Percentiles rank a stretch among this genome's conserved stretches.
phyloP scores from a whole-genome alignment of 768 basidiomycete genomes.

The Roridomyces roridus region DNA sequence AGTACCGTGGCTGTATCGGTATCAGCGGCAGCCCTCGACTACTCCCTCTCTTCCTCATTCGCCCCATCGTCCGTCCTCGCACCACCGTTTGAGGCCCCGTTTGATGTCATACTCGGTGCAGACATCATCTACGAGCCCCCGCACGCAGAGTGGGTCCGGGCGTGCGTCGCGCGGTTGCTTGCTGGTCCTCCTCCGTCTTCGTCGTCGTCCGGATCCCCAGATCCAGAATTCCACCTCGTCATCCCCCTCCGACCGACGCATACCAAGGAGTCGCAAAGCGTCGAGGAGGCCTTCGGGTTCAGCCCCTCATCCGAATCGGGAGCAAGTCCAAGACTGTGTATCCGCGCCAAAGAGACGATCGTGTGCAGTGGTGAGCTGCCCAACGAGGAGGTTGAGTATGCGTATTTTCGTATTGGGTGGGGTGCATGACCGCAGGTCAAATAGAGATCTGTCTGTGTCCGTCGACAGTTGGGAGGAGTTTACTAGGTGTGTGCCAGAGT shows the following conservation, averaged over 20 bases:
- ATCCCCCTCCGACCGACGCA: slow-evolving; percentile 14
- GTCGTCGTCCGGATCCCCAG: slow-evolving; percentile 9
- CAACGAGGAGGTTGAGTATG: slow-evolving; percentile 67
- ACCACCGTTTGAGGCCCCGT: slow-evolving; percentile 45
- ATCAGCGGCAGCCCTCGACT: slow-evolving; percentile 57
- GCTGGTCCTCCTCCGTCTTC: not conserved
- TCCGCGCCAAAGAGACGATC: slow-evolving; percentile 60
- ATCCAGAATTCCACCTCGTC: slow-evolving; percentile 13
- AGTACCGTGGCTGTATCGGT: not conserved
- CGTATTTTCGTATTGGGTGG: slow-evolving; percentile 80
- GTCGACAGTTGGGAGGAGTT: too few species aligned
- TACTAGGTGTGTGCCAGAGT: too few species aligned
- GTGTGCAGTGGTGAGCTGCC: slow-evolving; percentile 56
- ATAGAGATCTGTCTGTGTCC: too few species aligned
- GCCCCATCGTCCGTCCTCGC: not conserved
- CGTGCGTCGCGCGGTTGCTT: slow-evolving; percentile 60
- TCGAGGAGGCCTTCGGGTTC: not conserved
- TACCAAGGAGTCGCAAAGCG: slow-evolving; percentile 6
- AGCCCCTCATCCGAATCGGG: not conserved
- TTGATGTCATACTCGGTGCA: slow-evolving; percentile 80
- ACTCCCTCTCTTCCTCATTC: slow-evolving; percentile 43
- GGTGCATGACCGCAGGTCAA: too few species aligned
- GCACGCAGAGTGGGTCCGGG: slow-evolving; percentile 75
- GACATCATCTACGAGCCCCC: slow-evolving; percentile 80
- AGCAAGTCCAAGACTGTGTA: slow-evolving; percentile 44